phyloP scores from a whole-genome alignment of 441 rosid genomes.

The Flueggea neowawraea region DNA sequence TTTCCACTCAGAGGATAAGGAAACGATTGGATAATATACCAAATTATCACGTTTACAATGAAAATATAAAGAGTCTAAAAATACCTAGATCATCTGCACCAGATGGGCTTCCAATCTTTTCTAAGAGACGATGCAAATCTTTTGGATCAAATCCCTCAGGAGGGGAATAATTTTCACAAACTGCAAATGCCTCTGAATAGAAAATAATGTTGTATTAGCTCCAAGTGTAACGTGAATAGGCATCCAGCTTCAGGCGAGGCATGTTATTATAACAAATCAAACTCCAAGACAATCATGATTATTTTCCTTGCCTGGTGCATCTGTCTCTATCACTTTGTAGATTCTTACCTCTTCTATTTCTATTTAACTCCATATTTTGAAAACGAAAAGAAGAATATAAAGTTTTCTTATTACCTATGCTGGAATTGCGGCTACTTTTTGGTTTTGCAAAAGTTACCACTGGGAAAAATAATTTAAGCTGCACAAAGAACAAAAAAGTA shows the following conservation, averaged over 20 bases:
- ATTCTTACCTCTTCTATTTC: too few species aligned
- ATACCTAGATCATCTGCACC: slow-evolving; percentile 88
- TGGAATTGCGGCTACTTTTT: slow-evolving; percentile 98
- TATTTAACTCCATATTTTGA: too few species aligned
- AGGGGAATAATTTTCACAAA: slow-evolving; percentile 92
- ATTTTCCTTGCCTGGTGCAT: too few species aligned
- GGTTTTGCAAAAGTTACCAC: slow-evolving; percentile 95
- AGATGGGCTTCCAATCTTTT: slow-evolving; percentile 91
- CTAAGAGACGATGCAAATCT: slow-evolving; percentile 81
- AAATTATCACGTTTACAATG: neutral
- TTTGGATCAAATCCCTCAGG: slow-evolving; percentile 86
- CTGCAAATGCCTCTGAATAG: slow-evolving; percentile 92
- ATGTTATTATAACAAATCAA: too few species aligned
- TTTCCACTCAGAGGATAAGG: too few species aligned
- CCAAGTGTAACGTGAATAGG: neutral
- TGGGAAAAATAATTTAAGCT: slow-evolving; percentile 94
- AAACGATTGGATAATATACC: too few species aligned
- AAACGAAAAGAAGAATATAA: neutral
- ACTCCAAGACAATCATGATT: too few species aligned
- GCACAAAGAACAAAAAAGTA: slow-evolving; percentile 23
- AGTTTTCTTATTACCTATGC: slow-evolving; percentile 63
- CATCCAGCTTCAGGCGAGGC: too few species aligned
- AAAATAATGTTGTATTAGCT: slow-evolving; percentile 21
- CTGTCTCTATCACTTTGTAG: too few species aligned
- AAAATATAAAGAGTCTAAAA: neutral